Conservation (phyloP, 2,329 filamentous ascomycete genomes). For the Diplodia corticola region DNA sequence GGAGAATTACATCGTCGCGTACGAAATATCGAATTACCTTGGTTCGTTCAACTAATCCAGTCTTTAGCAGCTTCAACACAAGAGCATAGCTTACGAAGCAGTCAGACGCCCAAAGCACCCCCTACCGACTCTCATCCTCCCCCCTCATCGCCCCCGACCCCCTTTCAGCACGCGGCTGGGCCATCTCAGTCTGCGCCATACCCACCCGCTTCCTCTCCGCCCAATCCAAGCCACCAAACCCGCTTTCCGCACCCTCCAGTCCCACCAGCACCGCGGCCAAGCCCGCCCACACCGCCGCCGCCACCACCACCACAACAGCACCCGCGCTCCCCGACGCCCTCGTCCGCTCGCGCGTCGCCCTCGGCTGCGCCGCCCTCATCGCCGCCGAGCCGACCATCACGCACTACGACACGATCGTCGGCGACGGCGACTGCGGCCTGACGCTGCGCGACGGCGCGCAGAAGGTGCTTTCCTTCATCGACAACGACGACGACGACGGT, state of each 20-base stretch:
- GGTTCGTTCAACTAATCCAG: slow-evolving; percentile 26
- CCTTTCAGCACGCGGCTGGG: slow-evolving; percentile 34
- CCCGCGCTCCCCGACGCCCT: slow-evolving; percentile 31
- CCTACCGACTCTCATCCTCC: slow-evolving; percentile 37
- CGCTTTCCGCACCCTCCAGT: slow-evolving; percentile 17
- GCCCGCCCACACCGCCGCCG: not conserved
- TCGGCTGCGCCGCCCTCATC: slow-evolving; percentile 45
- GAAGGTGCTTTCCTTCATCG: slow-evolving; percentile 37
- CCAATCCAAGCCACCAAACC: slow-evolving; percentile 27
- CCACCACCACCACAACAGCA: slow-evolving; percentile 25
- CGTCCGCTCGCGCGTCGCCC: slow-evolving; percentile 31
- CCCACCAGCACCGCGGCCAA: slow-evolving; percentile 27
- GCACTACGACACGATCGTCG: slow-evolving; percentile 70
- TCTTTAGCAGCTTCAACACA: not conserved
- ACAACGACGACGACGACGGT: no score
- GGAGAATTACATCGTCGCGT: slow-evolving; percentile 40
- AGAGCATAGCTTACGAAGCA: not conserved
- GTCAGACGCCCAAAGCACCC: slow-evolving; percentile 31
- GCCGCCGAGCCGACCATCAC: slow-evolving; percentile 61
- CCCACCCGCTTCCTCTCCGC: slow-evolving; percentile 29
- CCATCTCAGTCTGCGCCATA: slow-evolving; percentile 35
- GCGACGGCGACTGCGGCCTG: slow-evolving; percentile 80
- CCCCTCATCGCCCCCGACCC: slow-evolving; percentile 34
- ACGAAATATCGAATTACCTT: slow-evolving; percentile 35
- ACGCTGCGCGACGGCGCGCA: slow-evolving; percentile 59